Evolutionary conservation across 495 filamentous ascomycete genomes (phyloP), one percentile per base, ranked within the genome.

Genomic region (Penicillium bialowiezense): DNA sequence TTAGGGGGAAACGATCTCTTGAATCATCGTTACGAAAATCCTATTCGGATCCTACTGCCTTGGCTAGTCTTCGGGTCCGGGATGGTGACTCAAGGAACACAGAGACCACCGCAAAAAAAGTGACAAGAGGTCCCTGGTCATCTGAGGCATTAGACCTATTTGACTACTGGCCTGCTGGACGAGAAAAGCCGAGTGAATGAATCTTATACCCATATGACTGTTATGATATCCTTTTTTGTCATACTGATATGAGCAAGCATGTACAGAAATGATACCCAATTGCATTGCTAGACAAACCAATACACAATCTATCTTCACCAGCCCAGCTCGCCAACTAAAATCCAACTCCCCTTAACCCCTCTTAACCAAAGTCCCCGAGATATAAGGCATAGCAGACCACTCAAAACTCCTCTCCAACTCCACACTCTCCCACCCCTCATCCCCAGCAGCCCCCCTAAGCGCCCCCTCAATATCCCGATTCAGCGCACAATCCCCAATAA

Each of bases 401-500:
- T 68, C 71, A 49, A 70, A 73, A 42, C 73, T 74, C 38, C 55
- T 60, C 18, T 71, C 63, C 54, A 88, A 56, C 37, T 84, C 74
- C 40, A 84, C 60, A 33, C 68, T 64, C 41, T 67, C 65, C 82
- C 83, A 88, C 18, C 76, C 70, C 0, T 81, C 84, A 54, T 71
- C 67, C 28, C 14, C 59, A 21, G 68, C 69, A 14, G 74, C 80
- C 17, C 62, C 59, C 26, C 67, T 67, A 35, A 88, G 58, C 53
- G 60, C 76, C 44, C 59, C 55, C 52, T 69, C 78, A 14, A 80
- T 85, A 62, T 80, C 75, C 24, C 83, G 71, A 47, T 73, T 66
- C 44, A 87, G 62, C 34, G 73, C 63, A 56, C 85, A 88, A 32
- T 82, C 81, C 8, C 83, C 83, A 39, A 86, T 55, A 52, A 79